Evolutionary conservation across 129 eudicot genomes (phyloP), one percentile per base, ranked within the genome.

Genomic region (Artemisia argyi): DNA sequence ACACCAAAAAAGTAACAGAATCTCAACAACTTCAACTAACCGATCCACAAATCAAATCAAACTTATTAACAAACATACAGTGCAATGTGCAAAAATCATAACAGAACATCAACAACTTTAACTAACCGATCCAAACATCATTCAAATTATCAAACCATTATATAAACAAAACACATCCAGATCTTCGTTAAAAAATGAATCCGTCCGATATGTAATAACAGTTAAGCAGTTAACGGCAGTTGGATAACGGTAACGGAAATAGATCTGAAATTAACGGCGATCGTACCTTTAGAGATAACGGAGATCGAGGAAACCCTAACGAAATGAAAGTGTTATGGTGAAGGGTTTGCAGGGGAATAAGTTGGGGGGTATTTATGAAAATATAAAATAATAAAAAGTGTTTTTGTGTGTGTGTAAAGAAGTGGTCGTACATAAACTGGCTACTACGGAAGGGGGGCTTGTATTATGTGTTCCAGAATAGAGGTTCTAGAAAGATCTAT

Each of bases 401-500:
- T 20, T 20, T 20, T n/a, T n/a, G n/a, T 28, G 30, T 17, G 13
- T 17, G 61, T 57, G 62, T 28, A 20, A 57, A 58, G 63, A 58
- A 58, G 63, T 58, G n/a, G 63, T 58, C 63, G 63, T 20, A 18
- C 63, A 20, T 57, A 57, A 57, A 57, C 62, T 57, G 3, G 0
- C 30, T 18, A 57, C 32, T 57, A 57, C 62, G 11, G 24, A 28
- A 28, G 32, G 26, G 32, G 26, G 32, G 5, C 32, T 28, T 28
- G 32, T 28, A 3, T 28, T 30, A 30, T 30, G 63, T 20, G 63
- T 58, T 58, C 61, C 63, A 20, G 35, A 58, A 58, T 11, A 3
- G n/a, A 58, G 30, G 35, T 58, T 58, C 63, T 20, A 58, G 63
- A 58, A 58, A 58, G 30, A 58, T 58, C 63, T 58, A 20, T 58